Conservation (phyloP, 768 basidiomycete species). For the Boletellus ananas region DNA sequence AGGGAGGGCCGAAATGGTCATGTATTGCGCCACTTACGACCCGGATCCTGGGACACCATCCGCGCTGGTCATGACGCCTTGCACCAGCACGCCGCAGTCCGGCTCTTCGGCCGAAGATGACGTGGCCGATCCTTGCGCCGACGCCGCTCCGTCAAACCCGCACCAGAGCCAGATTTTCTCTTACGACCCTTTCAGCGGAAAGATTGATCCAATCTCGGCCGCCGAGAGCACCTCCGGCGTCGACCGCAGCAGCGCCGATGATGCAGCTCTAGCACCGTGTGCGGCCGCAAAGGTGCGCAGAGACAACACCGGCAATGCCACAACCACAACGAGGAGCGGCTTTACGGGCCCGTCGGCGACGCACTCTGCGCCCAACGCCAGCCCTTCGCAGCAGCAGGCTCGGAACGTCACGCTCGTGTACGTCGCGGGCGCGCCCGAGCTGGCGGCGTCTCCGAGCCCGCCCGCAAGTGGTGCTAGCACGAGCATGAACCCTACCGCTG, state of each 20-base stretch:
- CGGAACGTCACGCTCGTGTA: conserved; percentile 53
- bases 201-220: conserved; percentile 53
- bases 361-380: conserved; percentile 9
- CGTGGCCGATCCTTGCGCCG: conserved; percentile 8
- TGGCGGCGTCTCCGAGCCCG: conserved; percentile 7
- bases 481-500: not conserved
- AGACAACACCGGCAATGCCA: conserved; percentile 3
- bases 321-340: not conserved
- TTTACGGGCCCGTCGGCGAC: conserved; percentile 16
- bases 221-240: conserved; percentile 21
- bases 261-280: not conserved
- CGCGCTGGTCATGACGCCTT: conserved; percentile 50
- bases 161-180: conserved; percentile 58
- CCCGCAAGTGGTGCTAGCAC: not conserved
- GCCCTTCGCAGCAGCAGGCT: conserved; percentile 12
- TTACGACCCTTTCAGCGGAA: conserved; percentile 46
- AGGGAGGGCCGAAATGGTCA: conserved; percentile 30
- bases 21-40: conserved; percentile 62
- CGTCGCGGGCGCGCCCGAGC: conserved; percentile 36
- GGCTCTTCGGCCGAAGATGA: not conserved
- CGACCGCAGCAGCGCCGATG: not conserved
- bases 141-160: conserved; percentile 4
- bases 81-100: conserved; percentile 34
- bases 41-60: conserved; percentile 44
- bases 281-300: conserved; percentile 14